These are phyloP conservation scores for Globisporangium cylindrosporum DNA, from an alignment of 352 stramenopile genomes.

Conservation along the genomic window DNA sequence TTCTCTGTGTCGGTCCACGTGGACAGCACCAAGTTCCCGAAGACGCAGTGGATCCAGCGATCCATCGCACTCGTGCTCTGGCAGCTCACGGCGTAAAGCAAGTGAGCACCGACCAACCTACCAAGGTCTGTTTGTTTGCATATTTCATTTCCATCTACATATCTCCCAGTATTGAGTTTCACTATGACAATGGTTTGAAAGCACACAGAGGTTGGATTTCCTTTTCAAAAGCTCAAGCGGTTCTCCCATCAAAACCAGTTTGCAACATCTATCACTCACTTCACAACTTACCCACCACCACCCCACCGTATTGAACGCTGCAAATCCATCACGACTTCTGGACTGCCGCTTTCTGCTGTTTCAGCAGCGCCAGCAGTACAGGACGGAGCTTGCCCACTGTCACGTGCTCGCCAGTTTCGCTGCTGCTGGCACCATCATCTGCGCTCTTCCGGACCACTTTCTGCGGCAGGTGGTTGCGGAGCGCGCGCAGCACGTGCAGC, in stretches of 20 bases:
- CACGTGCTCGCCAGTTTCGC: conserved; percentile 15
- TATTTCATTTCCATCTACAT: conserved; percentile 10
- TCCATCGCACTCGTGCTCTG: conserved; percentile 81
- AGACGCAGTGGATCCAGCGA: conserved; percentile 76
- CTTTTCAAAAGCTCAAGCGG: not conserved
- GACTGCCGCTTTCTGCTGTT: conserved; percentile 22
- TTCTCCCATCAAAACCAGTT: not conserved
- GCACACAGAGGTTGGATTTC: not conserved
- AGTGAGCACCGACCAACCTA: not conserved
- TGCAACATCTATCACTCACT: not conserved
- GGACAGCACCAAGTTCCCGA: conserved; percentile 45
- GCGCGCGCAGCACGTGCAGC: conserved; percentile 52
- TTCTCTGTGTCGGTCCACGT: conserved; percentile 79
- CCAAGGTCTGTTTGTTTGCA: not conserved
- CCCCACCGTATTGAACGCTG: not conserved
- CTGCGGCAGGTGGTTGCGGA: conserved; percentile 34
- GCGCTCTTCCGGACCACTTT: conserved; percentile 9
- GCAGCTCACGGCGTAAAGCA: conserved; percentile 44
- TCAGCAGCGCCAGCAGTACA: conserved; percentile 41
- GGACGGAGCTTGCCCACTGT: conserved; percentile 47
- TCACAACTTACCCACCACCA: not conserved
- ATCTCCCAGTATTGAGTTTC: not conserved
- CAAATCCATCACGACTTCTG: not conserved
- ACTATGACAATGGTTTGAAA: not conserved
- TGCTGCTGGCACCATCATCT: not conserved